Evolutionary conservation across 2,329 filamentous ascomycete genomes (phyloP).

Genomic region (Trichoderma sp.): DNA sequence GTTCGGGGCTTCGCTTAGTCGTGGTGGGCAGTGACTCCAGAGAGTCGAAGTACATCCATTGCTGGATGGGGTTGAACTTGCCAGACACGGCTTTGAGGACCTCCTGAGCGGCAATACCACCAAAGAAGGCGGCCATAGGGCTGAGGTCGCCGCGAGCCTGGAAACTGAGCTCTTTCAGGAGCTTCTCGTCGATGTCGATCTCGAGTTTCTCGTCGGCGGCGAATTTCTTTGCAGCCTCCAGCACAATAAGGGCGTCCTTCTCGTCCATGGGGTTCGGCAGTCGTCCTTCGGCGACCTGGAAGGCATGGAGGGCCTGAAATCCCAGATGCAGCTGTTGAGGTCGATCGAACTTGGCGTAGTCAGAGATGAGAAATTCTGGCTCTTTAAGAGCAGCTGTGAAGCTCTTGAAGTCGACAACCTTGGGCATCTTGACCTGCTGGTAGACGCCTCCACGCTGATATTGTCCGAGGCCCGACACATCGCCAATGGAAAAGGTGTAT

Average conservation of each 20-base stretch:
- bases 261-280: conserved; percentile 84
- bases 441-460: conserved; percentile 90
- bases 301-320: conserved; percentile 88
- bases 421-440: conserved; percentile 98
- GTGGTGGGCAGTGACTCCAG: conserved; percentile 88
- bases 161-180: conserved; percentile 90
- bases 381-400: conserved; percentile 78
- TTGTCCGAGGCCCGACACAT: conserved; percentile 81
- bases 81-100: conserved; percentile 95
- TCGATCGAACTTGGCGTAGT: conserved; percentile 97
- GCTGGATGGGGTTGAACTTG: conserved; percentile 93
- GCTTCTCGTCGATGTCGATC: conserved; percentile 84
- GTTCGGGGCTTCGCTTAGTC: conserved; percentile 75
- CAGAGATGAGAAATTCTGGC: conserved; percentile 87
- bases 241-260: conserved; percentile 75
- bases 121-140: conserved; percentile 93
- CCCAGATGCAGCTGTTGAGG: conserved; percentile 89
- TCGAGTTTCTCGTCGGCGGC: conserved; percentile 67
- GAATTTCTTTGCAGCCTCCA: conserved; percentile 74
- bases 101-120: conserved; percentile 90
- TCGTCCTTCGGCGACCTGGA: conserved; percentile 72
- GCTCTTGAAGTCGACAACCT: conserved; percentile 84
- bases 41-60: conserved; percentile 97
- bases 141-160: conserved; percentile 89
- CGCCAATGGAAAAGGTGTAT: conserved; percentile 96